phyloP scores from a whole-genome alignment of 2,329 filamentous ascomycete genomes.

The Lasiodiplodia gonubiensis region DNA sequence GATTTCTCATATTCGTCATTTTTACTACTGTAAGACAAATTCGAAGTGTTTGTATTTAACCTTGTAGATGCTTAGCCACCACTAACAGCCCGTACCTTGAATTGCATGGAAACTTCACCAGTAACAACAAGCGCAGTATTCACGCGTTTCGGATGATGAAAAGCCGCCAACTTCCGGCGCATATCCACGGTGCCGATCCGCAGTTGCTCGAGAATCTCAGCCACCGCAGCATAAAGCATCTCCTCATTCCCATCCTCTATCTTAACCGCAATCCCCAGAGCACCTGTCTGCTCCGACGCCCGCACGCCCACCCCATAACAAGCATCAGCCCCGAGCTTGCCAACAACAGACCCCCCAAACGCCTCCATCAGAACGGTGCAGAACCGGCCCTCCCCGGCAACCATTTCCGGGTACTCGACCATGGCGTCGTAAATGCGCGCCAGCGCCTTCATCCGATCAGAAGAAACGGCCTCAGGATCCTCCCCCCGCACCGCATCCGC shows the following conservation, averaged over 20 bases:
- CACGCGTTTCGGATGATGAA: conserved; percentile 42
- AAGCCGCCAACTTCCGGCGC: conserved; percentile 39
- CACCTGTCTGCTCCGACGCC: conserved; percentile 47
- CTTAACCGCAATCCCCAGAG: conserved; percentile 55
- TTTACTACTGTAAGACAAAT: too few relatives aligned
- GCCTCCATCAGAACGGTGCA: conserved; percentile 54
- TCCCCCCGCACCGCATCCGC: conserved; percentile 32
- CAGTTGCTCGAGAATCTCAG: conserved; percentile 53
- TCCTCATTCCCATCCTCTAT: conserved; percentile 56
- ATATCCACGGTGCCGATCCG: conserved; percentile 45
- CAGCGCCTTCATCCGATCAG: conserved; percentile 34
- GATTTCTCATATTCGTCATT: too few relatives aligned
- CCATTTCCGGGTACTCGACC: conserved; percentile 50
- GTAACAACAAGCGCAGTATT: conserved; percentile 51
- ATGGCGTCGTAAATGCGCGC: conserved; percentile 53
- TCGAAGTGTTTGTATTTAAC: too few relatives aligned
- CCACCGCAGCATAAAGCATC: conserved; percentile 52
- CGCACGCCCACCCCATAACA: conserved; percentile 56
- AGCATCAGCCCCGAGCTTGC: conserved; percentile 58
- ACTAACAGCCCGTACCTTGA: conserved; percentile 9
- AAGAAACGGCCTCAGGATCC: not conserved
- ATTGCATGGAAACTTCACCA: conserved; percentile 33
- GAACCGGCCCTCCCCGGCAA: conserved; percentile 55
- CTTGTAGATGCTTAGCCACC: too few relatives aligned
- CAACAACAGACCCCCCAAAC: conserved; percentile 48